Evolutionary conservation across 805 yeast genomes (phyloP).

Genomic region (Hanseniaspora vineae): DNA sequence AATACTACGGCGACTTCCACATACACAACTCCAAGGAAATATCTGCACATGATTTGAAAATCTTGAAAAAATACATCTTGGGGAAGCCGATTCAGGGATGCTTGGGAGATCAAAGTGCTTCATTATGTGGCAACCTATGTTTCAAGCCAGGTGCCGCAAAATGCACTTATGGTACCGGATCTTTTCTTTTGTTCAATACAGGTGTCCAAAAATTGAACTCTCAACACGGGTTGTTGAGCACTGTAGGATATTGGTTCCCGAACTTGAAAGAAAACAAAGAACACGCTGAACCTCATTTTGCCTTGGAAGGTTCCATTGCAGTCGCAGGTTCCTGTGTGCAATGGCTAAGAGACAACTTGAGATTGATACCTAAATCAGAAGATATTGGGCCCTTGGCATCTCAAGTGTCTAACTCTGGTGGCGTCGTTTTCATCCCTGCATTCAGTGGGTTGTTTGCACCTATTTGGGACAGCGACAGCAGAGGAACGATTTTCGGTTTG

Average conservation of each 20-base stretch:
- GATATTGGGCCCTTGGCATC: constrained; percentile 88
- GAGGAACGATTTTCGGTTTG: constrained; percentile 88
- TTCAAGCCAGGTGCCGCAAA: constrained; percentile 75
- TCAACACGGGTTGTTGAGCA: constrained; percentile 73
- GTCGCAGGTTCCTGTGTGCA: constrained; percentile 92
- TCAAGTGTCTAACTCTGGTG: constrained; percentile 69
- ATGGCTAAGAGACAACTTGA: constrained; percentile 87
- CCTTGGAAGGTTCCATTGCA: constrained; percentile 90
- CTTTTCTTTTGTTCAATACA: constrained; percentile 79
- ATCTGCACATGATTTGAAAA: constrained; percentile 35
- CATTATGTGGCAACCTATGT: constrained; percentile 86
- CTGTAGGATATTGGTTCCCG: constrained; percentile 86
- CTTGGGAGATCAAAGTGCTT: constrained; percentile 89
- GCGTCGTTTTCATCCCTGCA: constrained; percentile 91
- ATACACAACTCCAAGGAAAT: constrained; percentile 41
- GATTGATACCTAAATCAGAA: constrained; percentile 64
- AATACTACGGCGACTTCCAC: constrained; percentile 59
- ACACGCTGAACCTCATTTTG: constrained; percentile 56
- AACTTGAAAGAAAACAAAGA: constrained; percentile 29
- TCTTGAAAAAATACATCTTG: constrained; percentile 32
- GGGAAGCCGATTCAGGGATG: constrained; percentile 78
- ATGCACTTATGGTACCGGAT: constrained; percentile 95
- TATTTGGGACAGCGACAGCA: constrained; percentile 85
- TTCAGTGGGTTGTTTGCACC: constrained; percentile 92
- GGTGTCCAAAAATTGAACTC: constrained; percentile 62